Evolutionary conservation across 768 basidiomycete genomes (phyloP), one percentile per base, ranked within the genome.

Genomic region (Strobilomyces confusus): DNA sequence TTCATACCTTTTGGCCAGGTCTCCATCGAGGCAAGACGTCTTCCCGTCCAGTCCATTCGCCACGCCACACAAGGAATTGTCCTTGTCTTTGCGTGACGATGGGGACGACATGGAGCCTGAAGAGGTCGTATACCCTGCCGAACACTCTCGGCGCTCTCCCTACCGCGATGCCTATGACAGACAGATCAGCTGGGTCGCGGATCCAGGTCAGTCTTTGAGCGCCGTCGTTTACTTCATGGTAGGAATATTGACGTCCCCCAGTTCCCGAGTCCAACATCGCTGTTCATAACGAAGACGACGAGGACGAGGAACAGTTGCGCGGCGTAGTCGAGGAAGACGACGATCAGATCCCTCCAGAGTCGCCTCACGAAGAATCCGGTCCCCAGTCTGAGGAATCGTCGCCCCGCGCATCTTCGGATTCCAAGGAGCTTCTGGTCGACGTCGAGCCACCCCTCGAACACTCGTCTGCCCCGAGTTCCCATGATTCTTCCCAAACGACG

Each of bases 141-240:
- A 84, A 60, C 79, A 76, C 14, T 72, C 75, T 55, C 72, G 76
- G 33, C 77, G 78, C 36, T 77, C 78, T 14, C 75, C 78, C n/a
- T 80, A 77, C 33, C 75, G 79, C 46, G 74, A 71, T 45, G 75
- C 69, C 29, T 80, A 51, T 49, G 66, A 82, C 29, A 76, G 84
- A 58, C 79, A 83, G 59, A 81, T 83, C 42, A 92, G 89, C 62
- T 92, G 89, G 89, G 74, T 88, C 34, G 87, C 86, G 38, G 81
- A 83, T 44, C 84, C 79, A 65, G 83, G 89, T 88, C 61, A 60
- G 81, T 63, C 26, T 30, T 56, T 36, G 48, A 9, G 48, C 55
- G 42, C 32, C 41, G n/a, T 42, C 45, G 2, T 29, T 32, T 33
- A 37, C n/a, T 45, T 40, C 33, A 32, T 49, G 44, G 60, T 57